A percentile compares a stretch with the other conserved stretches of the same genome.
These are phyloP conservation scores for Ustilago trichophora DNA, from an alignment of 1,284 basidiomycete species.

Conservation along the genomic window DNA sequence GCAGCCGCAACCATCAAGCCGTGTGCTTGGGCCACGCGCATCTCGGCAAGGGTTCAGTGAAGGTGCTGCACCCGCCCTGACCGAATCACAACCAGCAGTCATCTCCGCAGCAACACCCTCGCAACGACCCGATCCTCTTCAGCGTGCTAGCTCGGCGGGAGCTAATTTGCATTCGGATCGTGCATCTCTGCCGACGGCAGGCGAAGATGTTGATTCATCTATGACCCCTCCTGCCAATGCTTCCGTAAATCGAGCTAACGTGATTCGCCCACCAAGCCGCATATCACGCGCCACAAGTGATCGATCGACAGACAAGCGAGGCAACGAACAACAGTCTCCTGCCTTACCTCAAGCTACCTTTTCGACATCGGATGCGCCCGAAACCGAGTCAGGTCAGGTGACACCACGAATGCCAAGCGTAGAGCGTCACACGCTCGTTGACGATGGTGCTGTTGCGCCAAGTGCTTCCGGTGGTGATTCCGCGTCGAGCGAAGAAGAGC, in stretches of 20 bases:
- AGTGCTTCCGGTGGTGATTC: neutral
- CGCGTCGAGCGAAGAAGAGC: constrained; percentile 18
- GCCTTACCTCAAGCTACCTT: constrained; percentile 13
- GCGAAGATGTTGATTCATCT: constrained; percentile 14
- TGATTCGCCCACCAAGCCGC: constrained; percentile 31
- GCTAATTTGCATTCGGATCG: constrained; percentile 19
- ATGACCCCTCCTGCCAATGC: constrained; percentile 4
- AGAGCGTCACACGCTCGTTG: constrained; percentile 40
- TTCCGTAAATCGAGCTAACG: constrained; percentile 3
- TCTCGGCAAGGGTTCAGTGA: constrained; percentile 45
- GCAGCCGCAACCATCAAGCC: constrained; percentile 6
- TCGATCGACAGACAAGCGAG: constrained; percentile 11
- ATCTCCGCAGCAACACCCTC: neutral
- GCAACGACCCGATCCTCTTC: constrained; percentile 23
- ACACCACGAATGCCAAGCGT: constrained; percentile 31
- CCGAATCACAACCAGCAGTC: neutral
- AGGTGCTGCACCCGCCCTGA: neutral
- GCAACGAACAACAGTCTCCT: constrained; percentile 16
- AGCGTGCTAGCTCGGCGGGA: constrained; percentile 36
- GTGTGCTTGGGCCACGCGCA: constrained; percentile 22
- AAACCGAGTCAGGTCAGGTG: constrained; percentile 23
- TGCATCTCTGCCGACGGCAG: neutral
- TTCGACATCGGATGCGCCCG: constrained; percentile 16
- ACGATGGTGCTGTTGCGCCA: constrained; percentile 2
- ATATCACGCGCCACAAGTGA: constrained; percentile 24